These are phyloP conservation scores for Phanerochaete carnosa DNA, from an alignment of 768 basidiomycete genomes.

Conservation along the genomic window DNA sequence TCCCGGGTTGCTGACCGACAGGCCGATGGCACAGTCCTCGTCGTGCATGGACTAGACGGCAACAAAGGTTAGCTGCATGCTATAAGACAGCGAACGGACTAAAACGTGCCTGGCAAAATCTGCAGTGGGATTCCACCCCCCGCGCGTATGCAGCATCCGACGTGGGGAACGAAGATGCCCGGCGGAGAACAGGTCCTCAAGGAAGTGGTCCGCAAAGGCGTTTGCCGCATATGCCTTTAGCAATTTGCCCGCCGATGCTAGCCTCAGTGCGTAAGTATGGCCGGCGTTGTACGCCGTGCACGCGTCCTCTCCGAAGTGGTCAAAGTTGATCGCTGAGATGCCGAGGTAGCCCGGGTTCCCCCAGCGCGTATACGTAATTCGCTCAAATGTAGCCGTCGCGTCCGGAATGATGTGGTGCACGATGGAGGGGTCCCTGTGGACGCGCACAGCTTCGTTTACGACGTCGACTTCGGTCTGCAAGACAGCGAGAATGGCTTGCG, in stretches of 20 bases:
- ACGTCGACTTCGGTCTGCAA: constrained; percentile 13
- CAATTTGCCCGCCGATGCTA: background rate
- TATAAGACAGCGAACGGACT: too few relatives aligned
- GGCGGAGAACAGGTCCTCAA: constrained; percentile 6
- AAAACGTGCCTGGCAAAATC: background rate
- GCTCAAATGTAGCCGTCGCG: constrained; percentile 2
- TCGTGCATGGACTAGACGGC: constrained; percentile 16
- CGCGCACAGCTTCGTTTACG: constrained; percentile 9
- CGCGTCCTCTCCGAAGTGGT: constrained; percentile 9
- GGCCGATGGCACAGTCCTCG: constrained; percentile 16
- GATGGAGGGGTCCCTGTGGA: constrained; percentile 9
- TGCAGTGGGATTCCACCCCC: background rate
- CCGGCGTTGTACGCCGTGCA: constrained; percentile 7
- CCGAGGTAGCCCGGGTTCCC: constrained; percentile 12
- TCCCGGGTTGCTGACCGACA: constrained; percentile 6
- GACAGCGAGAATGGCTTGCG: constrained; percentile 10
- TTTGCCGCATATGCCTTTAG: constrained; percentile 3
- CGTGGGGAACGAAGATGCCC: constrained; percentile 8
- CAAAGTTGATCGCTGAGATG: constrained; percentile 14
- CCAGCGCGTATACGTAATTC: constrained; percentile 3
- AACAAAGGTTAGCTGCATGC: too few relatives aligned
- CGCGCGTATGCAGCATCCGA: background rate
- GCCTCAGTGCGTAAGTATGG: background rate
- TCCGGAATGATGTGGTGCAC: constrained; percentile 14
- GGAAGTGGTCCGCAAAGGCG: constrained; percentile 11